A percentile compares a stretch with the other conserved stretches of the same genome.
These are phyloP conservation scores for Cicer bijugum DNA, from an alignment of 306 rosid genomes.

Conservation along the genomic window DNA sequence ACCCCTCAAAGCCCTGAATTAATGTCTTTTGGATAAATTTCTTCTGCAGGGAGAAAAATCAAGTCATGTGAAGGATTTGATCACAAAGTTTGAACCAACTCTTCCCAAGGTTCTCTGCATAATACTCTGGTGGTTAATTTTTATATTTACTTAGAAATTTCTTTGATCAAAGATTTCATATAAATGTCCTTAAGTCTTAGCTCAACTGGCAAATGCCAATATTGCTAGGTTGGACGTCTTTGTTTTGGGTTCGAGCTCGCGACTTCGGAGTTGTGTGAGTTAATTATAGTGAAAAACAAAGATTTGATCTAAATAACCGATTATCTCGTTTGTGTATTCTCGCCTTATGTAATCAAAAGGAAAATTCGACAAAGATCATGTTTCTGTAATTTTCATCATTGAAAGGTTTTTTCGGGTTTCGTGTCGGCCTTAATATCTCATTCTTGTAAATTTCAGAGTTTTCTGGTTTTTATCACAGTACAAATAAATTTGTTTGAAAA, in stretches of 20 bases:
- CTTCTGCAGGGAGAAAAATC: conserved; percentile 63
- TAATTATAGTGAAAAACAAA: neutral
- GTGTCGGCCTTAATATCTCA: conserved; percentile 15
- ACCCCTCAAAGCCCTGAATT: conserved; percentile 24
- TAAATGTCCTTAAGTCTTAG: neutral
- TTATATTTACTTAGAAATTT: conserved; percentile 14
- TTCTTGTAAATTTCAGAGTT: conserved; percentile 1
- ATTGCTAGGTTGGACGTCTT: no score
- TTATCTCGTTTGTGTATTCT: conserved; percentile 22
- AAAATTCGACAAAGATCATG: neutral
- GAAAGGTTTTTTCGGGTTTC: conserved; percentile 28
- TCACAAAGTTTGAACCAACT: conserved; percentile 69
- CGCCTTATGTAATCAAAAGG: conserved; percentile 20
- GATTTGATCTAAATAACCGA: neutral
- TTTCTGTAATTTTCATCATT: conserved; percentile 17
- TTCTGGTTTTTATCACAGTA: conserved; percentile 9
- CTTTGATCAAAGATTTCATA: conserved; percentile 2
- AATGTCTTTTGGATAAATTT: conserved; percentile 36
- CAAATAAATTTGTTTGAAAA: conserved; percentile 23
- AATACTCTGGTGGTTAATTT: conserved; percentile 53
- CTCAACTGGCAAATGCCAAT: no score
- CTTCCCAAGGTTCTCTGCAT: conserved; percentile 77
- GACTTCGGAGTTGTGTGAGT: no score
- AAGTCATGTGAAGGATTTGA: conserved; percentile 68
- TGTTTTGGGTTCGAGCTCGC: no score